These are phyloP conservation scores for Macrophomina tecta DNA, from an alignment of 2,329 filamentous ascomycete species.

Conservation along the genomic window DNA sequence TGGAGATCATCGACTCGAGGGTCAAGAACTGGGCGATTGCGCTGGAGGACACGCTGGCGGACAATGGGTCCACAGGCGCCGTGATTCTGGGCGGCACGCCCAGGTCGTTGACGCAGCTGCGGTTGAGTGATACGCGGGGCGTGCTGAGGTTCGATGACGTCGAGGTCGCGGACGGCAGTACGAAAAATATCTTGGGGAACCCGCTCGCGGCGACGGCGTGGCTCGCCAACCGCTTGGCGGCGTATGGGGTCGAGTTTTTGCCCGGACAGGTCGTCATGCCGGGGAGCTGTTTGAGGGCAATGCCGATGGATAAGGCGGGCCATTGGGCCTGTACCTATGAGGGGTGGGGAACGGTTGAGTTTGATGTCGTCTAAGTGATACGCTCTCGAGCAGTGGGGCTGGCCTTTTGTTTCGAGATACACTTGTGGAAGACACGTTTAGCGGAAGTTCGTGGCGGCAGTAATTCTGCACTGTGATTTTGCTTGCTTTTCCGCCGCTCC, in stretches of 20 bases:
- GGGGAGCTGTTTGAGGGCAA: neutral
- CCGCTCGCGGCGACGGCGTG: neutral
- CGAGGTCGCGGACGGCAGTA: neutral
- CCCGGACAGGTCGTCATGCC: constrained; percentile 2
- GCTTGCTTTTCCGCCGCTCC: no score
- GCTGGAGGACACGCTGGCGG: constrained; percentile 1
- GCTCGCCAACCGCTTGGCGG: neutral
- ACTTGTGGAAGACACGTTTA: no score
- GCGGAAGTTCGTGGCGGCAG: no score
- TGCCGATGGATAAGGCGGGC: neutral
- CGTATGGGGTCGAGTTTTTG: neutral
- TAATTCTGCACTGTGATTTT: no score
- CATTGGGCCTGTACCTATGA: constrained; percentile 1
- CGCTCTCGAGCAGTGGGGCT: no score
- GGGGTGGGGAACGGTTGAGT: neutral
- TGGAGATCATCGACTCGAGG: neutral
- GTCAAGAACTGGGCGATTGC: neutral
- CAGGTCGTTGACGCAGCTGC: neutral
- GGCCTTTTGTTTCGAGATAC: no score
- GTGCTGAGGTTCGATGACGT: neutral
- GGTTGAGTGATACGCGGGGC: neutral
- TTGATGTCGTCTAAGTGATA: neutral
- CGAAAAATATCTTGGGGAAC: constrained; percentile 1
- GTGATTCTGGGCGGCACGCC: neutral
- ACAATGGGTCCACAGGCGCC: neutral